Conservation (phyloP, 176 grass and related monocot genomes). For the Stipa capillata region DNA sequence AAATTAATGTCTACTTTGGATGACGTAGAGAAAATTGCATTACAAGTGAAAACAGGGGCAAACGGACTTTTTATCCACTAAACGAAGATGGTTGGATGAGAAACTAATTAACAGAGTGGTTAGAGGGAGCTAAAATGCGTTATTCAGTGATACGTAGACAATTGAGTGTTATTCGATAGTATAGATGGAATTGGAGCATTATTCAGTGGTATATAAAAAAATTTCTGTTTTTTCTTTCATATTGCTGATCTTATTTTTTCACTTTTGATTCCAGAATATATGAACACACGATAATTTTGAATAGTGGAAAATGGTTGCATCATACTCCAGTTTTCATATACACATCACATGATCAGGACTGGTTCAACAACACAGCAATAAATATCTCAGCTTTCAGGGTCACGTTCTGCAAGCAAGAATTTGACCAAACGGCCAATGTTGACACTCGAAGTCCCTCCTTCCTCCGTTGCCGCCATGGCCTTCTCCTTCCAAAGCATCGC, state of each 20-base stretch:
- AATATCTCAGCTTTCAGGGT: background rate
- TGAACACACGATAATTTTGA: background rate
- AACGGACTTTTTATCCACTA: no score
- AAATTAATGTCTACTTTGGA: no score
- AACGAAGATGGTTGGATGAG: no score
- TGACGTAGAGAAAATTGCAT: no score
- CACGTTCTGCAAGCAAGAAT: slow-evolving; percentile 25
- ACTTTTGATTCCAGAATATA: background rate
- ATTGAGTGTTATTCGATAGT: no score
- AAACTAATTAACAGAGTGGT: no score
- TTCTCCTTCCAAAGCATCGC: slow-evolving; percentile 42
- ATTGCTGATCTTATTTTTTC: background rate
- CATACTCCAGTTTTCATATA: background rate
- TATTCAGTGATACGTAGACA: no score
- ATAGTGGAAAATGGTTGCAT: background rate
- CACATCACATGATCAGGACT: background rate
- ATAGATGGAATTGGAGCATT: no score
- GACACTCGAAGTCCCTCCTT: slow-evolving; percentile 13
- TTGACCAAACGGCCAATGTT: slow-evolving; percentile 16
- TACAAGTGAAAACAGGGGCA: no score
- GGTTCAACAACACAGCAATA: background rate
- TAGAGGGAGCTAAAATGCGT: no score
- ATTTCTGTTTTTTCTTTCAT: no score
- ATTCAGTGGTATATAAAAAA: no score
- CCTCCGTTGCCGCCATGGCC: slow-evolving; percentile 20